Base-by-base conservation (phyloP, 192 early-diverging fungal genomes). In the Nowakowskiella sp. region DNA sequence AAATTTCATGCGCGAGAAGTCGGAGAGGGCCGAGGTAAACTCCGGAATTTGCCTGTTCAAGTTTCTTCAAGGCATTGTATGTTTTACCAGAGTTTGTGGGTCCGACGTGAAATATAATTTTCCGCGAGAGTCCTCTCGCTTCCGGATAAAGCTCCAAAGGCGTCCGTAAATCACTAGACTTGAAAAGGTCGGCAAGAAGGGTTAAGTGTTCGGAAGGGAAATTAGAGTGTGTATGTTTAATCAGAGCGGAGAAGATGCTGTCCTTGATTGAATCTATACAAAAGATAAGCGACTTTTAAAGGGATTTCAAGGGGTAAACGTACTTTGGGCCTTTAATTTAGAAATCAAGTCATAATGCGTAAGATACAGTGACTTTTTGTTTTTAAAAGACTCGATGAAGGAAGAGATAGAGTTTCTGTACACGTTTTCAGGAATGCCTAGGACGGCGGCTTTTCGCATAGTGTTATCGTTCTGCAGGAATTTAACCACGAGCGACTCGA, bases 1-100 rank as follows among this genome's bases (percentile, higher is more conserved):
- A 93, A 8, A 98, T 73, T 71, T 98, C 94, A 60, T 92, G 84
- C 2, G 94, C 94, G 7, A 98, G 74, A 32, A 98, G 68, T 6
- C 94, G 81, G 27, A 98, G 61, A 3, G 94, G 94, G 7, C 91
- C 91, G 55, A 85, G 88, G 60, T 94, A 98, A 0, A 92, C 74
- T 8, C 88, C 91, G 5, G 70, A 56, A 19, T 68, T 49, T 3
- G 77, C 70, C 7, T 61, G 42, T 47, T 82, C 66, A 30, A 98
- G 77, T 27, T 83, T 73, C 55, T 86, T 47, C 8, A 98, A 60
- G 4, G 94, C 94, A 28, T 76, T 72, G 64, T 94, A 85, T 1
- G 94, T 98, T 59, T 98, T 98, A 58, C 94, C 94, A 21, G 88
- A 91, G 68, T 98, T 98, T 4, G 94, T 98, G 31, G 94, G 94